Evolutionary conservation across 1,139 yeast species (phyloP).

Genomic region (Blastobotrys ciferrii): DNA sequence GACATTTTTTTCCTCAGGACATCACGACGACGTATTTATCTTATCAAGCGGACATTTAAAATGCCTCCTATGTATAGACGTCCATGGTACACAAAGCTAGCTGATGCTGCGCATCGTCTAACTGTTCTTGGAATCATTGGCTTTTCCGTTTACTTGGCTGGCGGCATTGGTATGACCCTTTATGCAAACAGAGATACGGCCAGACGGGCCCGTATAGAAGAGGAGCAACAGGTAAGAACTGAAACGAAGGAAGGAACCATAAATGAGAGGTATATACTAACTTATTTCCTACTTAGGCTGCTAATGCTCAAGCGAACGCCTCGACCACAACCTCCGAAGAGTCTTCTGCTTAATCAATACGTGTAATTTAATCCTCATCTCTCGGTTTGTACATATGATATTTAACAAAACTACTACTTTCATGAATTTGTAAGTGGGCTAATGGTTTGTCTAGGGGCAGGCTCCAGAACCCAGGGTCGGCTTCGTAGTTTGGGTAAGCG

Average conservation of each 20-base stretch:
- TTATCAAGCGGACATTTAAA: neutral
- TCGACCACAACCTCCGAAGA: neutral
- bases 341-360: constrained; percentile 2
- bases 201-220: constrained; percentile 8
- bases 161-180: constrained; percentile 61
- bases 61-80: constrained; percentile 42
- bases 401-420: neutral
- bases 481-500: no score
- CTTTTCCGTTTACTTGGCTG: constrained; percentile 56
- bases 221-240: constrained; percentile 7
- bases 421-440: no score
- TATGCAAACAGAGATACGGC: constrained; percentile 46
- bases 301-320: neutral
- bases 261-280: neutral
- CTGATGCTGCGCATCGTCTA: constrained; percentile 54
- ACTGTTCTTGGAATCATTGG: constrained; percentile 62
- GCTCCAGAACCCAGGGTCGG: no score
- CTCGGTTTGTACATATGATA: constrained; percentile 10
- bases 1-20: neutral
- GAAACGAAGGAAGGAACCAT: neutral
- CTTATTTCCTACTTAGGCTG: neutral
- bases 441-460: no score
- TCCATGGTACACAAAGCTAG: constrained; percentile 72
- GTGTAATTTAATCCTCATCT: constrained; percentile 10
- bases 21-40: no score